Base-by-base conservation (phyloP, 352 stramenopile species). In the Globisporangium spiculum region DNA sequence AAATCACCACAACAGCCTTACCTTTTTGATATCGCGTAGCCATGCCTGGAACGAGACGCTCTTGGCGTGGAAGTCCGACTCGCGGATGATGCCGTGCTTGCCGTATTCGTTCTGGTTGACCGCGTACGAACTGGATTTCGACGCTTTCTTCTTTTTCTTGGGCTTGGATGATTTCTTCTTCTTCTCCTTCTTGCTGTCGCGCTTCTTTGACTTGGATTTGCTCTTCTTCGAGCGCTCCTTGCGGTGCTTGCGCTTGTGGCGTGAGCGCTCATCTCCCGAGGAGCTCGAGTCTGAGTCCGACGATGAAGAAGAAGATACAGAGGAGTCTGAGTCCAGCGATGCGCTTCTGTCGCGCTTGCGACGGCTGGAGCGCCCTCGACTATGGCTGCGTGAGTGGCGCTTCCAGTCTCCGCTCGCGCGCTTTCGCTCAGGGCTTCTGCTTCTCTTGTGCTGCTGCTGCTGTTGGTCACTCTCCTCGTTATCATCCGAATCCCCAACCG, bases 51-150 rank as follows among this genome's bases (percentile, higher is more conserved):
- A 99, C 26, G 88, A 97, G 56, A 94, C 83, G 65, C 81, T 89
- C 75, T 97, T 97, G 63, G 56, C 71, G 75, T 96, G 93, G 74
- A 95, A 98, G 73, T 99, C 94, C 1, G 83, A 91, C 66, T 98
- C 80, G 65, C 90, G 88, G 34, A 99, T 75, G 46, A 99, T 98
- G n/a, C 97, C 97, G 69, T 97, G 98, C 75, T 98, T 98, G 67
- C 97, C 97, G 80, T 98, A 99, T 59, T 91, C 79, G 62, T 96
- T 90, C 73, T 97, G 91, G 70, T 97, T 83, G 63, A 97, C 86
- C 7, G 88, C 89, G 38, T 74, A 62, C 44, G 77, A 83, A n/a
- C 74, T 75, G 2, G 27, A 52, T 9, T 60, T 67, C 8, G 55
- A 61, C 14, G 66, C 67, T 26, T 74, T 69, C 44, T 75, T 70